Conservation (phyloP, 768 basidiomycete species). For the Leucosporidium scottii region DNA sequence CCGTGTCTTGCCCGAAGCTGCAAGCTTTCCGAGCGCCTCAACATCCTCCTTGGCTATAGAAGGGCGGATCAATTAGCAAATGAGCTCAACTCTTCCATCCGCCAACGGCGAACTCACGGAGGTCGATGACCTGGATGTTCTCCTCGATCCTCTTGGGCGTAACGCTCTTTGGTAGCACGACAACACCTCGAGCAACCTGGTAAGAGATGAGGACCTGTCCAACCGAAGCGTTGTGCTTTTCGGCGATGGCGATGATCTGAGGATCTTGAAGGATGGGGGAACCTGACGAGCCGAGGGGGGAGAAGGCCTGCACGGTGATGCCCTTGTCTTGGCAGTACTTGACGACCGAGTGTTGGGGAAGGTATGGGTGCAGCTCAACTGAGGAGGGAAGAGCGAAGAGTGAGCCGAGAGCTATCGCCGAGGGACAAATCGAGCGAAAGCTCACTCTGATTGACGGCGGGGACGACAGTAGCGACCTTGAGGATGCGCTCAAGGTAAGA, state of each 20-base stretch:
- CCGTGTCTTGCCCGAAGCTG: no score
- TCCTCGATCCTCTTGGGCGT: conserved; percentile 42
- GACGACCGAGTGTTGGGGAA: conserved; percentile 56
- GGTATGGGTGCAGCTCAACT: conserved; percentile 61
- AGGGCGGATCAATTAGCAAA: no score
- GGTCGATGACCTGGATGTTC: no score
- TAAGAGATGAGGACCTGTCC: conserved; percentile 63
- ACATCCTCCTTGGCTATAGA: no score
- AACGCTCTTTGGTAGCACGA: conserved; percentile 71
- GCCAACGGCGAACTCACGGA: no score
- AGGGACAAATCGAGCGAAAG: conserved; percentile 44
- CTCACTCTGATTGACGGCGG: conserved; percentile 67
- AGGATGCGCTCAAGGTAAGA: conserved; percentile 59
- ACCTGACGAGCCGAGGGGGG: conserved; percentile 53
- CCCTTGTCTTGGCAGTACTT: conserved; percentile 54
- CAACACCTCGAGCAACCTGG: conserved; percentile 59
- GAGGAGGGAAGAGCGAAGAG: no score
- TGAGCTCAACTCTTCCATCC: no score
- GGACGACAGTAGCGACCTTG: conserved; percentile 49
- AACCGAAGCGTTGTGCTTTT: conserved; percentile 53
- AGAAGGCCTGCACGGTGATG: conserved; percentile 65
- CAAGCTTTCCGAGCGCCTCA: no score
- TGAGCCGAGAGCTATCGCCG: conserved; percentile 35
- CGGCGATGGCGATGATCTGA: conserved; percentile 57
- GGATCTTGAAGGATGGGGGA: conserved; percentile 52